Percentiles rank a stretch among this genome's conserved stretches.
phyloP scores from a whole-genome alignment of 176 grass and related monocot species.

The Juncus inflexus region DNA sequence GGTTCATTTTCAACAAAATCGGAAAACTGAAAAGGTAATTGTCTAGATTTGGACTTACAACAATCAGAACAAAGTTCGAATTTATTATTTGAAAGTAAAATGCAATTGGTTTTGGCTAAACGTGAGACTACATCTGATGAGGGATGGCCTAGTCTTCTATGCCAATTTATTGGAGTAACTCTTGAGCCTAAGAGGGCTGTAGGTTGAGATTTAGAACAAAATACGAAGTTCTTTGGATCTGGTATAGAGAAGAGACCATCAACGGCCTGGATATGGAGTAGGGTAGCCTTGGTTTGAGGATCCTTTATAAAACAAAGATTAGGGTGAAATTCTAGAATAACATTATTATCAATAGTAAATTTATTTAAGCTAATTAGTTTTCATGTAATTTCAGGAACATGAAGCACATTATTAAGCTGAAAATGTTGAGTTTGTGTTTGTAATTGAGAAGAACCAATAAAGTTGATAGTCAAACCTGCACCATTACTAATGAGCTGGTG shows the following conservation, averaged over 20 bases:
- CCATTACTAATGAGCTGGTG: background rate
- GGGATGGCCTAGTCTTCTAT: background rate
- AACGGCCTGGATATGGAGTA: background rate
- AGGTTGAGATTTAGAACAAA: background rate
- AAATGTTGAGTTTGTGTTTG: background rate
- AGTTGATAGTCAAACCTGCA: constrained; percentile 8
- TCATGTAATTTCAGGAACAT: constrained; percentile 4
- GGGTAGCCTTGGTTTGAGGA: background rate
- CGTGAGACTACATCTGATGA: background rate
- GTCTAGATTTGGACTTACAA: too few relatives aligned
- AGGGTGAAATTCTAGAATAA: background rate
- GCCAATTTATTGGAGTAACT: background rate
- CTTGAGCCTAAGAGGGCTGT: background rate
- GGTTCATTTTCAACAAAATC: too few relatives aligned
- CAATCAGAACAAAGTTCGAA: too few relatives aligned
- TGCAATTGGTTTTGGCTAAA: too few relatives aligned
- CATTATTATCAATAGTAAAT: constrained; percentile 5
- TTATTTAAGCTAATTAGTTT: background rate
- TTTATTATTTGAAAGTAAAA: too few relatives aligned
- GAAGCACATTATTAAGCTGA: background rate
- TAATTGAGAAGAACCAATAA: background rate
- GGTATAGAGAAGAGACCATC: background rate
- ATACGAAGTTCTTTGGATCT: too few relatives aligned
- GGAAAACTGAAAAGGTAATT: too few relatives aligned
- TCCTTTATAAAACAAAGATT: background rate